Evolutionary conservation across 1,139 yeast genomes (phyloP).

Genomic region (Debaryomyces robertsiae): DNA sequence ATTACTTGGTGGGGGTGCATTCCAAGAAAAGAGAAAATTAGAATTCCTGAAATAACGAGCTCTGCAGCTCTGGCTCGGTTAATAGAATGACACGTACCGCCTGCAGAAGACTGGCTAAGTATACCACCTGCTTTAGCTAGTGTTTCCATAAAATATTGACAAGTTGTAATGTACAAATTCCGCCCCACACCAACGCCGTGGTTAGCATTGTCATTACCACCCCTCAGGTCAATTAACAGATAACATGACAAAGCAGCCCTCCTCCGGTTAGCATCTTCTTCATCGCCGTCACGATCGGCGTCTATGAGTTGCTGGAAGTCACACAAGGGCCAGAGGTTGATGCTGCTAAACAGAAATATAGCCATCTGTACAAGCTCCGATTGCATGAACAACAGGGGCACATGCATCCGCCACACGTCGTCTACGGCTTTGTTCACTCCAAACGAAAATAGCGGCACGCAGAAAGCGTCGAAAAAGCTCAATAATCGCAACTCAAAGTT

Average conservation of each 20-base stretch:
- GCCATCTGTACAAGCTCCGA: constrained; percentile 27
- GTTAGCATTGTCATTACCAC: not conserved
- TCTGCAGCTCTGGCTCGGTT: constrained; percentile 15
- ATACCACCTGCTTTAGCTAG: constrained; percentile 12
- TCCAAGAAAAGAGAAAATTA: constrained; percentile 30
- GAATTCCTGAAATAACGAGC: constrained; percentile 22
- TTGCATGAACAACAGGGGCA: constrained; percentile 27
- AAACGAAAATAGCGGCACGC: constrained; percentile 28
- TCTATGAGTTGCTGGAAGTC: constrained; percentile 9
- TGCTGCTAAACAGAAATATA: constrained; percentile 25
- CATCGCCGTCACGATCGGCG: not conserved
- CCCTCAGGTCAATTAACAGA: constrained; percentile 1
- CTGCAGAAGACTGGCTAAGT: not conserved
- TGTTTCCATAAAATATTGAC: constrained; percentile 26
- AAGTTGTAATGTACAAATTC: constrained; percentile 17
- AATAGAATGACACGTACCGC: not conserved
- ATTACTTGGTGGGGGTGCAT: constrained; percentile 31
- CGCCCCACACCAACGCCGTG: not conserved
- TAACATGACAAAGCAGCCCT: constrained; percentile 11
- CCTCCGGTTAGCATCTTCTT: constrained; percentile 5
- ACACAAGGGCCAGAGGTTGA: constrained; percentile 18
- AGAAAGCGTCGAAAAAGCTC: constrained; percentile 30
- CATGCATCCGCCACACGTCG: constrained; percentile 28
- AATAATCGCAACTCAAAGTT: constrained; percentile 35
- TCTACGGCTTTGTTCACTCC: constrained; percentile 27